A percentile compares a stretch with the other conserved stretches of the same genome.
phyloP scores from a whole-genome alignment of 345 rosid genomes.

The Citrus hindsii region DNA sequence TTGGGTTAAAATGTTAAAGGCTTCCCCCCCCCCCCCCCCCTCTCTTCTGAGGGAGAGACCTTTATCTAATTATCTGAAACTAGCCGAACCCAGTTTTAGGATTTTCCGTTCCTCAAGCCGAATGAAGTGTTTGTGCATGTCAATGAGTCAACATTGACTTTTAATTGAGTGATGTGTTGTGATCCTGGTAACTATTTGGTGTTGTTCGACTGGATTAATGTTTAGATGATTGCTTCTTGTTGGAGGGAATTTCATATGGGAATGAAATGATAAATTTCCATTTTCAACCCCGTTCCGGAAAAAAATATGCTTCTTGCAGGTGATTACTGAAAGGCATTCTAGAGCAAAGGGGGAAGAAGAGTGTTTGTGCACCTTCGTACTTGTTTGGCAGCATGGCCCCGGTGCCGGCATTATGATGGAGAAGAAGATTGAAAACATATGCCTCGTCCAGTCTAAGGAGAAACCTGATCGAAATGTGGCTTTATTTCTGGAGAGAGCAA shows the following conservation, averaged over 20 bases:
- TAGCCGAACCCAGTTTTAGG: too few relatives aligned
- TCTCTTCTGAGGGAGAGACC: too few relatives aligned
- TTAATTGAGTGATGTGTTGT: not conserved
- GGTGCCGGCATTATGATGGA: not conserved
- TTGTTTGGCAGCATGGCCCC: constrained; percentile 50
- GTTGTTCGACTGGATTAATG: constrained; percentile 5
- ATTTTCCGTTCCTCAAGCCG: too few relatives aligned
- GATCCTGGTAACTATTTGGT: not conserved
- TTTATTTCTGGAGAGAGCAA: constrained; percentile 21
- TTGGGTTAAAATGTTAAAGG: not conserved
- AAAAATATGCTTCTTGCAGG: constrained; percentile 19
- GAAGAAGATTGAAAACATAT: constrained; percentile 36
- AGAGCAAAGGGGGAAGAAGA: constrained; percentile 32
- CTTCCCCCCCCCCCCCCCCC: rapidly evolving
- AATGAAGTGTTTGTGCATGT: too few relatives aligned
- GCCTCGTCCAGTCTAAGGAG: constrained; percentile 22
- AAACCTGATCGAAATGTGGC: constrained; percentile 13
- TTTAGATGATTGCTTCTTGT: not conserved
- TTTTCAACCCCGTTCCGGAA: not conserved
- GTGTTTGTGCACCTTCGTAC: constrained; percentile 37
- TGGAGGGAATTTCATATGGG: not conserved
- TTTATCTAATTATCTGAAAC: too few relatives aligned
- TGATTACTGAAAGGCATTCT: constrained; percentile 25
- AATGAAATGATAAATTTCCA: not conserved
- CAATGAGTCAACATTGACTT: not conserved